Evolutionary conservation across 2,329 filamentous ascomycete genomes (phyloP).

Genomic region (Alternaria brassicicola): DNA sequence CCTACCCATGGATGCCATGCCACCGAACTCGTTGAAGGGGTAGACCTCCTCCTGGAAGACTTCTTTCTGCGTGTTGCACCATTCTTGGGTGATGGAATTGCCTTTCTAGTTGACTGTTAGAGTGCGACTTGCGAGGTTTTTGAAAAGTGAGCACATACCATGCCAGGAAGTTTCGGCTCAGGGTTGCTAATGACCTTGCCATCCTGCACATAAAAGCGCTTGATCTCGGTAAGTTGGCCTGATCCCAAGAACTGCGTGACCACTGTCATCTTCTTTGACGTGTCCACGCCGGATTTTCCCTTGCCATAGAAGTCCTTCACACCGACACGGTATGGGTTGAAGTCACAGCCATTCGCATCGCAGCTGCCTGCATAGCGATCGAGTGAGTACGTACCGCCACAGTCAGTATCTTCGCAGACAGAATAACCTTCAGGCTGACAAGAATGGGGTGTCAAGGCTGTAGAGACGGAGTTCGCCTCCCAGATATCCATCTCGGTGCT

Average conservation of each 20-base stretch:
- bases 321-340: slow-evolving; percentile 63
- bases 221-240: slow-evolving; percentile 52
- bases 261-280: slow-evolving; percentile 51
- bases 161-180: slow-evolving; percentile 51
- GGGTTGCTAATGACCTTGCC: slow-evolving; percentile 56
- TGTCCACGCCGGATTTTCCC: slow-evolving; percentile 52
- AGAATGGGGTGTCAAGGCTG: slow-evolving; percentile 68
- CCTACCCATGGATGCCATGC: slow-evolving; percentile 60
- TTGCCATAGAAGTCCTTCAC: slow-evolving; percentile 66
- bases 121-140: not conserved
- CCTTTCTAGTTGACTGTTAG: slow-evolving; percentile 18
- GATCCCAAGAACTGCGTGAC: slow-evolving; percentile 56
- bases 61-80: slow-evolving; percentile 37
- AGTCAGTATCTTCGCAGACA: slow-evolving; percentile 57
- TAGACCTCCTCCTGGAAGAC: slow-evolving; percentile 46
- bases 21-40: slow-evolving; percentile 62
- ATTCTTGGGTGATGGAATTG: slow-evolving; percentile 38
- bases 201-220: slow-evolving; percentile 56
- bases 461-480: slow-evolving; percentile 46
- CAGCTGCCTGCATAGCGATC: slow-evolving; percentile 66
- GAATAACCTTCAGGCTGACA: slow-evolving; percentile 60
- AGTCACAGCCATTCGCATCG: slow-evolving; percentile 72
- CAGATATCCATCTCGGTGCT: slow-evolving; percentile 60
- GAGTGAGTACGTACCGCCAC: slow-evolving; percentile 55
- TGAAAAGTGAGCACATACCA: slow-evolving; percentile 27